Percentiles rank a stretch among this genome's conserved stretches.
Evolutionary conservation across 495 filamentous ascomycete species (phyloP).

Genomic region (Tuber umbilicatum): DNA sequence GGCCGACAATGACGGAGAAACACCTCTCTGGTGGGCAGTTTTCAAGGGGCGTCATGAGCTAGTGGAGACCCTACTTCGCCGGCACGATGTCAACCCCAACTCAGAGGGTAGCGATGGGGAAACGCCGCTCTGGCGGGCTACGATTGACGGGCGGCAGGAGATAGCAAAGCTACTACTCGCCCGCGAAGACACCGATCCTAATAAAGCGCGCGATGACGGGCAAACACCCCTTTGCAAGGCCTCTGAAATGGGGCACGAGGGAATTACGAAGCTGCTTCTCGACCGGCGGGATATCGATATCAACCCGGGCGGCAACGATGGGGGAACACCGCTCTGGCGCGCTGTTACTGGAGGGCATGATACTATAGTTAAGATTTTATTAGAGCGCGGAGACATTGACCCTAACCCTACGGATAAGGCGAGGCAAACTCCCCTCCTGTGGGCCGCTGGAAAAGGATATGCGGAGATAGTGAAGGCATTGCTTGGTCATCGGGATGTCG

Average conservation of each 20-base stretch:
- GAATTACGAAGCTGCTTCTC: conserved; percentile 2
- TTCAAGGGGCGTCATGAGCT: background rate
- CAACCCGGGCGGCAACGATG: background rate
- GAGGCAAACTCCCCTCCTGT: background rate
- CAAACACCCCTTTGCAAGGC: conserved; percentile 8
- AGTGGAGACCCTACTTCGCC: background rate
- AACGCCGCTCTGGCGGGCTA: background rate
- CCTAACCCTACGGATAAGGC: background rate
- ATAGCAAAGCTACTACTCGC: background rate
- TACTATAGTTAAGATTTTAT: background rate
- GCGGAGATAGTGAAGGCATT: background rate
- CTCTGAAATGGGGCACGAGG: background rate
- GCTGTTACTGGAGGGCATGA: background rate
- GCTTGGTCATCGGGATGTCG: background rate
- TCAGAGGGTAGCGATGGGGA: background rate
- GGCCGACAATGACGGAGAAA: conserved; percentile 1
- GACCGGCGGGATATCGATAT: background rate
- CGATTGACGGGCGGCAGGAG: background rate
- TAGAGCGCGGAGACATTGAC: background rate
- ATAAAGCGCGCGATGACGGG: background rate
- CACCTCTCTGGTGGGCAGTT: conserved; percentile 4
- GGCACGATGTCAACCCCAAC: background rate
- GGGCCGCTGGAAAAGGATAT: background rate
- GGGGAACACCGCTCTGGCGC: background rate
- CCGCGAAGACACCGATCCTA: background rate